phyloP scores from a whole-genome alignment of 1,139 yeast genomes.

The Diutina ranongensis region DNA sequence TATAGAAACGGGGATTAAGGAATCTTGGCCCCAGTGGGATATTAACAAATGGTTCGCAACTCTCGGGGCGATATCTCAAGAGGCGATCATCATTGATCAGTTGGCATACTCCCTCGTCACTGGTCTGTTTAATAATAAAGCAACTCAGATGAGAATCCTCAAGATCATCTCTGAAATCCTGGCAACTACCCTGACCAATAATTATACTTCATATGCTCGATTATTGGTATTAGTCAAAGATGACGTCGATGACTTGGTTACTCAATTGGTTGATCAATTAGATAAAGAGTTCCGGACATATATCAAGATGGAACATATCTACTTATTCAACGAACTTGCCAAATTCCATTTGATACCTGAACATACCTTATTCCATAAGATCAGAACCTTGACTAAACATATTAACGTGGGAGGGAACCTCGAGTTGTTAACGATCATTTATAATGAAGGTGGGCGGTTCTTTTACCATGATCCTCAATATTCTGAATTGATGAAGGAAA shows the following conservation, averaged over 20 bases:
- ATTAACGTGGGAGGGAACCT: constrained; percentile 45
- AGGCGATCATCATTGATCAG: constrained; percentile 30
- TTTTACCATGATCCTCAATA: constrained; percentile 54
- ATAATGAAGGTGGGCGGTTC: constrained; percentile 67
- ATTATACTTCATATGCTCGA: constrained; percentile 44
- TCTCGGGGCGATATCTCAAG: constrained; percentile 34
- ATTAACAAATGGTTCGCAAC: constrained; percentile 31
- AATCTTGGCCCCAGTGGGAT: constrained; percentile 14
- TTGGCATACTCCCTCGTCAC: constrained; percentile 46
- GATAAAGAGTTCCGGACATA: constrained; percentile 55
- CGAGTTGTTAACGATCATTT: constrained; percentile 52
- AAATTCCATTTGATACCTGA: constrained; percentile 70
- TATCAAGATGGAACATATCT: constrained; percentile 45
- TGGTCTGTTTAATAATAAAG: constrained; percentile 51
- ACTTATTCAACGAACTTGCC: constrained; percentile 62
- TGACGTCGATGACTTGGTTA: constrained; percentile 39
- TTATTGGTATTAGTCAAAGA: constrained; percentile 52
- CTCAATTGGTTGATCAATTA: constrained; percentile 42
- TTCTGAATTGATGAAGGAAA: constrained; percentile 45
- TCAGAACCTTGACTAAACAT: constrained; percentile 42
- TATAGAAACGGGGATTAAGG: not conserved
- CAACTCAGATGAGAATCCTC: constrained; percentile 53
- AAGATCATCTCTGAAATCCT: constrained; percentile 28
- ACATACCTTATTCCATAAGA: constrained; percentile 61
- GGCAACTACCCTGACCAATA: constrained; percentile 26